Conservation (phyloP, 2,329 filamentous ascomycete species). For the Fusarium denticulatum region DNA sequence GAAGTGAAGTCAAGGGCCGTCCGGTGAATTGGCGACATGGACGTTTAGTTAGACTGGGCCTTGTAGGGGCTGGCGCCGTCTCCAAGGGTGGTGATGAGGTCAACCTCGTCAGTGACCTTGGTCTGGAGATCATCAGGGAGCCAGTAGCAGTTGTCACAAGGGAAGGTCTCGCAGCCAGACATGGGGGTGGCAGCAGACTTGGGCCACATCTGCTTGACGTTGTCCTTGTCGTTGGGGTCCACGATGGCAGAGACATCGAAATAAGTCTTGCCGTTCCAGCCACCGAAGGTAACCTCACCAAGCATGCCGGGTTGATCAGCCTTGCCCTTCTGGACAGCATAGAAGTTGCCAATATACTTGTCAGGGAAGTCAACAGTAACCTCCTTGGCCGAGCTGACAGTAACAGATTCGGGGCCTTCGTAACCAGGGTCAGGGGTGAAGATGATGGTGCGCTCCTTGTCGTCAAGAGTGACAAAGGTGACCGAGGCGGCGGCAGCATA, state of each 20-base stretch:
- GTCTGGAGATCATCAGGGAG: constrained; percentile 65
- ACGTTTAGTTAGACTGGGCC: constrained; percentile 18
- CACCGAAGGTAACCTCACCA: constrained; percentile 61
- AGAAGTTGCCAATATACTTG: constrained; percentile 61
- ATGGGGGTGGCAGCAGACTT: constrained; percentile 48
- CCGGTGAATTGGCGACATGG: constrained; percentile 16
- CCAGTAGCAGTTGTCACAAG: constrained; percentile 66
- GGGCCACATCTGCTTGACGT: constrained; percentile 66
- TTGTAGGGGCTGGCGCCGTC: constrained; percentile 42
- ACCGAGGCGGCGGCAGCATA: constrained; percentile 59
- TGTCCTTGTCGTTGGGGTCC: constrained; percentile 58
- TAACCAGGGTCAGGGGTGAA: constrained; percentile 59
- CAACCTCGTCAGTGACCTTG: constrained; percentile 58
- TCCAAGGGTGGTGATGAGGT: constrained; percentile 64
- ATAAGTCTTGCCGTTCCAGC: constrained; percentile 60
- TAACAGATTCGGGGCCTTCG: constrained; percentile 50
- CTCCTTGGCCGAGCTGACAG: constrained; percentile 51
- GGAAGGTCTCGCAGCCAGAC: constrained; percentile 63
- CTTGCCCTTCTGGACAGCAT: constrained; percentile 58
- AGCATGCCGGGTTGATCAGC: constrained; percentile 60
- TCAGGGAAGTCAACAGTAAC: constrained; percentile 56
- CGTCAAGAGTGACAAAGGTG: constrained; percentile 69
- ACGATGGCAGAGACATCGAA: constrained; percentile 70
- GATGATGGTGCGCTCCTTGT: constrained; percentile 58
- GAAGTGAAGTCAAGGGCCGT: constrained; percentile 24